Conservation (phyloP, 768 basidiomycete genomes). For the Boletus speciosus region DNA sequence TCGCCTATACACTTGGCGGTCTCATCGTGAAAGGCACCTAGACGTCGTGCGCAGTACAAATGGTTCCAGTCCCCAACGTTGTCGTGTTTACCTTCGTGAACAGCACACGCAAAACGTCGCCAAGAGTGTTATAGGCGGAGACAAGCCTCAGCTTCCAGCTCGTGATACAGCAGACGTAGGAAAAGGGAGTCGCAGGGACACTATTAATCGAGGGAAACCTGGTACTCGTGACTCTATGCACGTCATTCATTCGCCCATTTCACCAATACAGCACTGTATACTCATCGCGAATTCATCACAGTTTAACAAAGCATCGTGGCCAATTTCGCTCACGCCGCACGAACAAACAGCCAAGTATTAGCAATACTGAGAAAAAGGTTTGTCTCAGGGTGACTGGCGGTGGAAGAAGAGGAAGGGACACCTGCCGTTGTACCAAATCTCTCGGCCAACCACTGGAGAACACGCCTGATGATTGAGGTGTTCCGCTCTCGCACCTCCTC, state of each 20-base stretch:
- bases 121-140: too few relatives aligned
- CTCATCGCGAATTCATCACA: neutral
- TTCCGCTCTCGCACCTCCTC: conserved; percentile 2
- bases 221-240: too few relatives aligned
- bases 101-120: neutral
- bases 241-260: neutral
- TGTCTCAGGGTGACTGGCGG: neutral
- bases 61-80: too few relatives aligned
- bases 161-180: too few relatives aligned
- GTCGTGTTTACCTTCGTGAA: neutral
- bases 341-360: neutral
- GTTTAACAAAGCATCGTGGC: neutral
- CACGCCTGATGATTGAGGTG: neutral
- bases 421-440: neutral
- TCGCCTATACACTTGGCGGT: neutral
- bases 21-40: neutral
- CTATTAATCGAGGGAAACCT: neutral
- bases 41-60: too few relatives aligned
- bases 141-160: too few relatives aligned
- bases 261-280: neutral
- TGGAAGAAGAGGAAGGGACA: neutral
- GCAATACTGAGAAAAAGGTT: neutral
- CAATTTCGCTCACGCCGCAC: neutral
- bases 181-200: too few relatives aligned
- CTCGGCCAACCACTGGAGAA: conserved; percentile 6